Evolutionary conservation across 106 monocot species (phyloP).

Genomic region (Iris macrosiphon): DNA sequence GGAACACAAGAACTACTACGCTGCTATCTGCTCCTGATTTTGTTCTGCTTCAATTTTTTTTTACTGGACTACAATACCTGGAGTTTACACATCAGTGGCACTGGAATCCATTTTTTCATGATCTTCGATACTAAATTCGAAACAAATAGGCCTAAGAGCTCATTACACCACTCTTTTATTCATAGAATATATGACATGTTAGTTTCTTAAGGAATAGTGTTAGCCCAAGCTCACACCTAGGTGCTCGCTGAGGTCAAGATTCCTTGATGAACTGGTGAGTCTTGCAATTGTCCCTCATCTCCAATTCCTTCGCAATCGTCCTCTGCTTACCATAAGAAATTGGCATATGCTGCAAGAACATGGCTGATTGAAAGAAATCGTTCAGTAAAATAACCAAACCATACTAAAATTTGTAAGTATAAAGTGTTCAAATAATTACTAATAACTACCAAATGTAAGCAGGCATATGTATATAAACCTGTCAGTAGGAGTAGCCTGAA

Average conservation of each 20-base stretch:
- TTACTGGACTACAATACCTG: no score
- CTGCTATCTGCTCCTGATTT: no score
- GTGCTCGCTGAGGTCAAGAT: conserved; percentile 19
- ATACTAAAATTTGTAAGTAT: neutral
- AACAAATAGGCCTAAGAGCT: no score
- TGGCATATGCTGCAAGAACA: conserved; percentile 54
- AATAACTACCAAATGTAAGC: neutral
- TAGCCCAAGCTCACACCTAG: no score
- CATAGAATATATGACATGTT: no score
- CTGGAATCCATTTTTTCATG: no score
- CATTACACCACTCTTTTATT: no score
- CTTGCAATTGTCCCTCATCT: neutral
- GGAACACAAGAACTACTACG: no score
- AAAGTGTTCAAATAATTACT: neutral
- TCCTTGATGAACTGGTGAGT: conserved; percentile 12
- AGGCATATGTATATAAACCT: conserved; percentile 22
- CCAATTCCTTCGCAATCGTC: conserved; percentile 7
- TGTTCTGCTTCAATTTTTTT: no score
- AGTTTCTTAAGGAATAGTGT: no score
- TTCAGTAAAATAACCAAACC: neutral
- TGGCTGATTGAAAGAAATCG: conserved; percentile 18
- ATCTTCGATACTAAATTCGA: no score
- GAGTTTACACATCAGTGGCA: no score
- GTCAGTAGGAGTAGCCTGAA: conserved; percentile 46
- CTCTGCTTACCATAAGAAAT: conserved; percentile 55